phyloP scores from a whole-genome alignment of 2,329 filamentous ascomycete genomes.

The Phialemoniopsis sp. region DNA sequence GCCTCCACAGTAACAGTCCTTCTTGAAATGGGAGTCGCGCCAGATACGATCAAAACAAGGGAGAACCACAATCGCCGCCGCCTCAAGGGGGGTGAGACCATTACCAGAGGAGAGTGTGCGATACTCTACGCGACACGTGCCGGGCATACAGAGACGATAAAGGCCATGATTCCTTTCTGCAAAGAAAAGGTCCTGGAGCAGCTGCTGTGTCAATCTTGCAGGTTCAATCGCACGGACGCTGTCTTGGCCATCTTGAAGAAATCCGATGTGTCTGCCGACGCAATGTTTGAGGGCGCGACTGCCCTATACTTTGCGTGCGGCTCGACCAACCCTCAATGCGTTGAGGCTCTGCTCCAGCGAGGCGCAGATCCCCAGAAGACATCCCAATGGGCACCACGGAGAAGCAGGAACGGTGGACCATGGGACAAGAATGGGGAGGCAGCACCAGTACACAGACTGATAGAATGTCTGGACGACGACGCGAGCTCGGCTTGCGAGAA shows the following conservation, averaged over 20 bases:
- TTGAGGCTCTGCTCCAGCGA: not conserved
- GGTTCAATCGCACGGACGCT: constrained; percentile 16
- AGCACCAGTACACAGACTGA: not conserved
- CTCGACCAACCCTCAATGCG: not conserved
- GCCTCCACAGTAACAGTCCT: constrained; percentile 18
- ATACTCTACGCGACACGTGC: constrained; percentile 22
- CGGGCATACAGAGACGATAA: constrained; percentile 18
- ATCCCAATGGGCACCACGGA: not conserved
- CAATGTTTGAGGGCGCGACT: constrained; percentile 1
- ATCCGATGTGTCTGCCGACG: constrained; percentile 2
- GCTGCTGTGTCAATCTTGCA: constrained; percentile 15
- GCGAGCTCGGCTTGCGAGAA: not conserved
- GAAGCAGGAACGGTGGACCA: not conserved
- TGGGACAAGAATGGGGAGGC: not conserved
- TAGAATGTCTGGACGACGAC: not conserved
- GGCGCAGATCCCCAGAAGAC: not conserved
- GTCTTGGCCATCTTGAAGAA: constrained; percentile 6
- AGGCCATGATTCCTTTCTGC: constrained; percentile 20
- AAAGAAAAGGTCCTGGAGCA: constrained; percentile 14
- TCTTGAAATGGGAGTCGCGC: constrained; percentile 27
- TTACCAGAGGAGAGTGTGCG: constrained; percentile 15
- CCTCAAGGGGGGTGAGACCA: constrained; percentile 5
- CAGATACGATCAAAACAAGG: constrained; percentile 18
- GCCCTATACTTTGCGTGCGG: constrained; percentile 3
- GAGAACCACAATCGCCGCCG: constrained; percentile 6